Base-by-base conservation (phyloP, 345 rosid genomes). In the Ricinus communis region DNA sequence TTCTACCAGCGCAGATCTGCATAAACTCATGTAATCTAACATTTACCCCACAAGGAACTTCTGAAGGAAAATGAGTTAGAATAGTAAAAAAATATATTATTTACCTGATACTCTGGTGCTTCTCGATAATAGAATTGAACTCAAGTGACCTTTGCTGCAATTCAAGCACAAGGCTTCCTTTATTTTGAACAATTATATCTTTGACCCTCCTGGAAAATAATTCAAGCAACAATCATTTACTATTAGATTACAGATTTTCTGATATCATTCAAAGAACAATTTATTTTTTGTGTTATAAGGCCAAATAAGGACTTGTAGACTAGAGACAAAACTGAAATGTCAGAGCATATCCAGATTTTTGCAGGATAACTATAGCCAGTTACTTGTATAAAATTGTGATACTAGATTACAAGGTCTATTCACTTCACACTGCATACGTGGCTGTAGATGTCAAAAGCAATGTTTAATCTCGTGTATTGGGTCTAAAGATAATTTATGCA, bases 61-160 rank as follows among this genome's bases (percentile, higher is more conserved):
- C 53, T 53, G 8, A 55, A 66, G 57, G 59, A 49, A 49, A 64
- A 74, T 27, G 15, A 71, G 62, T 60, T 15, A 54, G 62, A 53
- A 74, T 30, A 66, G 24, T 45, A 40, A 49, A 52, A 27, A n/a
- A 8, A 40, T 67, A 60, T 56, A 73, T 51, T 50, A 49, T 71
- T 40, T 73, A 91, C 98, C 95, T 87, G 70, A 94, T 90, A 73
- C 82, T 86, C 77, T 75, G 86, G 80, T 94, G 98, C 90, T 86
- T 94, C 85, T 83, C 93, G 65, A 94, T 82, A 79, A 94, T 84
- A 73, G 94, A 87, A 74, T 85, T 89, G 78, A 92, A 95, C 74
- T 95, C 99, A 13, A 92, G 86, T 62, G 98, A 92, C 80, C 99
- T 87, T 74, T 96, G 99, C 91, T 96, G 99, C 90, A 93, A 86